A percentile compares a stretch with the other conserved stretches of the same genome.
These are phyloP conservation scores for Amanita molliuscula DNA, from an alignment of 768 basidiomycete genomes.

Conservation along the genomic window DNA sequence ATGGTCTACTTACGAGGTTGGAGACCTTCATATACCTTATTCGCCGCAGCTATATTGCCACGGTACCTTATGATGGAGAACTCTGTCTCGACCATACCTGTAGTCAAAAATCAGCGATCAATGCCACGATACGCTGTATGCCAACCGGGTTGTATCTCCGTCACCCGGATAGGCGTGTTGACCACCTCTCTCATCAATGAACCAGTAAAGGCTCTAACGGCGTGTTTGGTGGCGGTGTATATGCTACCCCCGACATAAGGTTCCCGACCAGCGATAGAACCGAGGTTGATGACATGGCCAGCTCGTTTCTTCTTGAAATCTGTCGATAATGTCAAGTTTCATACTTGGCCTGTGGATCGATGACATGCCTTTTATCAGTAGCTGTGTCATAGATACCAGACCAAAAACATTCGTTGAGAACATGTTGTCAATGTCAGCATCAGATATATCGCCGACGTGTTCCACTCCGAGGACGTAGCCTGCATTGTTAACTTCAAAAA, in stretches of 20 bases:
- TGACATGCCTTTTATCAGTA: constrained; percentile 45
- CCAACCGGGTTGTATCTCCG: constrained; percentile 87
- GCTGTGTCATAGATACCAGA: constrained; percentile 74
- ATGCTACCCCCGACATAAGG: constrained; percentile 87
- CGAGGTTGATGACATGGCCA: constrained; percentile 91
- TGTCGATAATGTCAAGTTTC: constrained; percentile 16
- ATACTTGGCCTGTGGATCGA: not conserved
- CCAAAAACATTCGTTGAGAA: constrained; percentile 78
- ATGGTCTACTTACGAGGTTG: constrained; percentile 56
- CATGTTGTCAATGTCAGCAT: constrained; percentile 76
- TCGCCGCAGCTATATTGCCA: constrained; percentile 74
- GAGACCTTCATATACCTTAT: constrained; percentile 85
- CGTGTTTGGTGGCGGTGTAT: constrained; percentile 87
- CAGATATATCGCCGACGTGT: constrained; percentile 71
- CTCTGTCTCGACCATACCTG: constrained; percentile 44
- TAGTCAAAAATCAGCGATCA: not conserved
- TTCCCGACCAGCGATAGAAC: constrained; percentile 84
- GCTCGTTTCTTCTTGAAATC: constrained; percentile 71
- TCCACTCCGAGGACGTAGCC: constrained; percentile 89
- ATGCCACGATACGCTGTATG: constrained; percentile 7
- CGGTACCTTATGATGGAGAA: constrained; percentile 89
- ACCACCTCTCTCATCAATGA: constrained; percentile 81
- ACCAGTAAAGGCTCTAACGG: constrained; percentile 79
- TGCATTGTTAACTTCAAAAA: constrained; percentile 48
- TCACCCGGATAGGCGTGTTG: constrained; percentile 86